phyloP scores from a whole-genome alignment of 1,284 basidiomycete species.

The Gymnopus androsaceus region DNA sequence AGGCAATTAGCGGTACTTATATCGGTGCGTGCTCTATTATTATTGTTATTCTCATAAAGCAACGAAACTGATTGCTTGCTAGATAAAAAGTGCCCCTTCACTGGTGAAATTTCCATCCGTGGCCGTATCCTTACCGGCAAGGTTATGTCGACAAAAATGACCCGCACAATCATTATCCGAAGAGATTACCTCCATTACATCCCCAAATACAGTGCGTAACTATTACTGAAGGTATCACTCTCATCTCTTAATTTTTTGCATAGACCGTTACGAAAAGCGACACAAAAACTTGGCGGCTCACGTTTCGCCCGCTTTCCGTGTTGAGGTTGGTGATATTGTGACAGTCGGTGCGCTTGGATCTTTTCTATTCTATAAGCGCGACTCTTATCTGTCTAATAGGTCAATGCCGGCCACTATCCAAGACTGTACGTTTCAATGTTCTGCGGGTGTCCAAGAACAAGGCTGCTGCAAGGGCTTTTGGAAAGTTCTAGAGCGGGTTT shows the following conservation, averaged over 20 bases:
- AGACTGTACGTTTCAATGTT: slow-evolving; percentile 99
- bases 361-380: slow-evolving; percentile 11
- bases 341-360: slow-evolving; percentile 79
- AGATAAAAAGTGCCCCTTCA: slow-evolving; percentile 99
- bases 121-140: slow-evolving; percentile 98
- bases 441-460: slow-evolving; percentile 90
- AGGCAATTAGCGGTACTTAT: slow-evolving; percentile 97
- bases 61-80: slow-evolving; percentile 2
- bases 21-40: slow-evolving; percentile 68
- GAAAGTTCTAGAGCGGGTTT: slow-evolving; percentile 77
- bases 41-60: not conserved
- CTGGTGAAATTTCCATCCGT: slow-evolving; percentile 94
- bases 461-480: slow-evolving; percentile 86
- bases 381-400: slow-evolving; percentile 42
- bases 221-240: not conserved
- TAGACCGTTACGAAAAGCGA: slow-evolving; percentile 94
- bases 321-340: slow-evolving; percentile 88
- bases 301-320: slow-evolving; percentile 98
- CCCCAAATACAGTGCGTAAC: slow-evolving; percentile 90
- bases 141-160: slow-evolving; percentile 99
- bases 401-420: slow-evolving; percentile 99
- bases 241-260: not conserved
- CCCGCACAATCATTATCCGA: slow-evolving; percentile 96
- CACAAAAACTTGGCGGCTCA: slow-evolving; percentile 99
- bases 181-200: slow-evolving; percentile 99